Percentiles rank a stretch among this genome's conserved stretches.
phyloP scores from a whole-genome alignment of 2,329 filamentous ascomycete species.

The Mollisia scopiformis region DNA sequence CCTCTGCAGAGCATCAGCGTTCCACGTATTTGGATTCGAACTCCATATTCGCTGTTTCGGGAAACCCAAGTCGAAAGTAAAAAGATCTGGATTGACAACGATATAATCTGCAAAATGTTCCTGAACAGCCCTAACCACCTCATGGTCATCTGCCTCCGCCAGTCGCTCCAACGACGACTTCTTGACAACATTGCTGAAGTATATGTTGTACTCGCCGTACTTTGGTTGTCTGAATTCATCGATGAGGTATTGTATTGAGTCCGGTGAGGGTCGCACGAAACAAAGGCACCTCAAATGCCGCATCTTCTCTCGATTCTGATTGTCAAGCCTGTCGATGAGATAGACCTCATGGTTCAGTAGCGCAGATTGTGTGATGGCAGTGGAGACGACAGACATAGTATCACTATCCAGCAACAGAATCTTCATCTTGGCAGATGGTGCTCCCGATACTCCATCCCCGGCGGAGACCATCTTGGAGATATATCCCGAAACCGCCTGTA shows the following conservation, averaged over 20 bases:
- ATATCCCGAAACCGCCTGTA: constrained; percentile 91
- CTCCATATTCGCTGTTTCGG: constrained; percentile 82
- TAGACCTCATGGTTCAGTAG: constrained; percentile 97
- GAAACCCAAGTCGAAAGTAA: constrained; percentile 74
- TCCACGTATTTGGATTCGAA: constrained; percentile 83
- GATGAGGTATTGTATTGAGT: constrained; percentile 90
- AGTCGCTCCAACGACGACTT: constrained; percentile 94
- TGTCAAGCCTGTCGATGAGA: constrained; percentile 94
- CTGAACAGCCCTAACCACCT: constrained; percentile 91
- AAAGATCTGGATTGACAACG: constrained; percentile 92
- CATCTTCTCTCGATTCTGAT: constrained; percentile 92
- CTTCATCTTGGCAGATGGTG: constrained; percentile 92
- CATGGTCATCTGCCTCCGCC: constrained; percentile 95
- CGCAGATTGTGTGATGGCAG: constrained; percentile 91
- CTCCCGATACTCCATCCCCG: constrained; percentile 70
- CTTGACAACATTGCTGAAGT: constrained; percentile 96
- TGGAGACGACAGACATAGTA: constrained; percentile 92
- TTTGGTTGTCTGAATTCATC: constrained; percentile 95
- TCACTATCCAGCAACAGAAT: constrained; percentile 91
- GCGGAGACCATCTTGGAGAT: constrained; percentile 93
- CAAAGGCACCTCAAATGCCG: constrained; percentile 92
- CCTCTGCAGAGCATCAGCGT: constrained; percentile 82
- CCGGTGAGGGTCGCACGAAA: constrained; percentile 88
- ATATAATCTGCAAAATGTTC: constrained; percentile 97
- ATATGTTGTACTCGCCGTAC: constrained; percentile 96